Evolutionary conservation across 257 asterid species (phyloP).

Genomic region (Solanum tarijense): DNA sequence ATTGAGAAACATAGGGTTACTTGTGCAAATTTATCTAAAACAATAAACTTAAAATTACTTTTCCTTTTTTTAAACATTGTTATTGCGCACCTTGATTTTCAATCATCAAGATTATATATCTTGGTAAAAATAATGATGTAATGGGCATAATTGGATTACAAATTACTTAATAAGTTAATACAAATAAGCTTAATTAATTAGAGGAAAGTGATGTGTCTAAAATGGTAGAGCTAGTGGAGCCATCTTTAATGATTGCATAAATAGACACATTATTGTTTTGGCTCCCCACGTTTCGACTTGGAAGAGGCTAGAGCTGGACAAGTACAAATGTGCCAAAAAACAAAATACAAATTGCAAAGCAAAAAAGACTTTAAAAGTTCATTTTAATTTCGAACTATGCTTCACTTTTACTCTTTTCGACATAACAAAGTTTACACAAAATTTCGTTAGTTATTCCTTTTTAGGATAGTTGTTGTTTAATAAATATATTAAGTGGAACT

Average conservation of each 20-base stretch:
- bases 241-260: constrained; percentile 13
- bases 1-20: background rate
- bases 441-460: background rate
- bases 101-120: background rate
- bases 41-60: background rate
- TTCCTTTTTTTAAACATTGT: background rate
- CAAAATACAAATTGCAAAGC: background rate
- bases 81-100: background rate
- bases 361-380: background rate
- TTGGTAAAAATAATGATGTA: background rate
- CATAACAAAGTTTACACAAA: background rate
- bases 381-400: background rate
- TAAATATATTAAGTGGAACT: background rate
- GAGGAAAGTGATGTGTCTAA: background rate
- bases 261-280: constrained; percentile 12
- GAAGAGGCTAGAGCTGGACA: background rate
- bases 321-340: background rate
- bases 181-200: background rate
- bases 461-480: background rate
- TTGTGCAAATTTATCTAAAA: background rate
- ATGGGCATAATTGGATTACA: background rate
- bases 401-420: background rate
- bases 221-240: constrained; percentile 1
- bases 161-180: background rate
- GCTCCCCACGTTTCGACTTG: constrained; percentile 16